These are phyloP conservation scores for Ophiobolus disseminans DNA, from an alignment of 2,329 filamentous ascomycete species.

Conservation along the genomic window DNA sequence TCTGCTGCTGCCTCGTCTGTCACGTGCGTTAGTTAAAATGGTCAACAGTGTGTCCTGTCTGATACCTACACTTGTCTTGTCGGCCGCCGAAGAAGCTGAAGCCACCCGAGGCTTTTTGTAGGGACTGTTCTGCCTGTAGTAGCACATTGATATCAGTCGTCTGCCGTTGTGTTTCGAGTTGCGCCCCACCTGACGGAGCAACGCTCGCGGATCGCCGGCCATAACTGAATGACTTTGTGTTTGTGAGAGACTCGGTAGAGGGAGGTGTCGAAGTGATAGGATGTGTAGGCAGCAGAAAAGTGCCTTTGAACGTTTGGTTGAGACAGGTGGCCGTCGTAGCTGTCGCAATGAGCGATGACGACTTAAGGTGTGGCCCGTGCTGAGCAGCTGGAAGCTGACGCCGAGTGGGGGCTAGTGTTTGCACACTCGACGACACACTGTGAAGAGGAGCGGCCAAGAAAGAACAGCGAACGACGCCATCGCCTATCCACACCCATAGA, in stretches of 20 bases:
- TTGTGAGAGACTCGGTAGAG: neutral
- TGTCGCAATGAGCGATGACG: constrained; percentile 42
- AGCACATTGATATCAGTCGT: constrained; percentile 36
- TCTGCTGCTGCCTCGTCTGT: constrained; percentile 81
- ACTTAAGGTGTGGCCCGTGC: constrained; percentile 35
- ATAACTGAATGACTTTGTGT: constrained; percentile 30
- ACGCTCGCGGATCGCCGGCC: constrained; percentile 47
- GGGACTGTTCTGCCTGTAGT: constrained; percentile 82
- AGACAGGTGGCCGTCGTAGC: constrained; percentile 44
- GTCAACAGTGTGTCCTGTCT: neutral
- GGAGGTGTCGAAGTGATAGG: constrained; percentile 4
- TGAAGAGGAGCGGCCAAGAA: too few relatives aligned
- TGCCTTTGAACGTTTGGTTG: constrained; percentile 26
- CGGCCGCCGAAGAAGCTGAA: constrained; percentile 90
- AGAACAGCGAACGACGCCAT: too few relatives aligned
- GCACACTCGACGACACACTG: constrained; percentile 35
- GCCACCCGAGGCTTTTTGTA: constrained; percentile 75
- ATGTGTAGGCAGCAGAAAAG: constrained; percentile 10
- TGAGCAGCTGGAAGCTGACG: constrained; percentile 29
- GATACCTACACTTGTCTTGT: constrained; percentile 72
- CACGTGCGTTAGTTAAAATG: constrained; percentile 27
- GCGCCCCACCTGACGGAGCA: constrained; percentile 48
- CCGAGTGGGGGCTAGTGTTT: constrained; percentile 22
- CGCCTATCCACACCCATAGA: too few relatives aligned
- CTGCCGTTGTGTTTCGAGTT: constrained; percentile 34